Evolutionary conservation across 2,329 filamentous ascomycete species (phyloP), one percentile per base, ranked within the genome.

Genomic region (Cladosporium oxysporum): DNA sequence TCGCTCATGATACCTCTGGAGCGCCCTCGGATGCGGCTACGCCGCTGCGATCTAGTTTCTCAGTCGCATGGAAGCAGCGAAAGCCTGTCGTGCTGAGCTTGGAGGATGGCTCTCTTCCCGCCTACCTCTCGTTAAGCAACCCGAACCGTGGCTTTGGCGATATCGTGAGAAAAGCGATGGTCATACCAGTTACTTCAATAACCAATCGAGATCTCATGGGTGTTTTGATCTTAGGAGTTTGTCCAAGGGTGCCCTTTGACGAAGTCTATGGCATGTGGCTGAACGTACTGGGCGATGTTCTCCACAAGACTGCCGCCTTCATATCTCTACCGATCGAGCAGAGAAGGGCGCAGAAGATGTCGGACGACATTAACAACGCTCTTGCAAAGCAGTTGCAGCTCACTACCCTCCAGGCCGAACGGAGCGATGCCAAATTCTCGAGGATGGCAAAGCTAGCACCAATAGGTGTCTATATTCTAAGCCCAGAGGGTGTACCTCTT

Each of bases 151-250:
- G 74, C 0, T 79, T 76, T 60, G 75, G 75, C 2, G 76, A 79
- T 16, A 70, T 72, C 6, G 75, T 79, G 41, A 71, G 70, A n/a
- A 70, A 66, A 11, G 69, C 76, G 1, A 67, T 79, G 6, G 71
- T 81, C 0, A 75, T 75, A 23, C 78, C 79, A 0, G 75, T 82
- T 37, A 72, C 72, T 14, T 76, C 76, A 2, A 76, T 77, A 0
- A 75, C 71, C 3, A 73, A 72, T 5, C 72, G 74, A 10, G 75
- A 78, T 28, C 71, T 78, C 2, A 71, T 79, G 41, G 79, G 78
- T 0, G 77, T 81, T 29, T 59, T 81, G 6, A 71, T 82, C 1
- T 66, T 79, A 16, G 80, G 78, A 0, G 62, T 80, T 0, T 80
- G 79, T 57, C 78, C 79, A 4, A 72, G 77, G 2, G 71, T 75